Evolutionary conservation across 139 green algal species (phyloP), one percentile per base, ranked within the genome.

Genomic region (Tetraselmis chui): DNA sequence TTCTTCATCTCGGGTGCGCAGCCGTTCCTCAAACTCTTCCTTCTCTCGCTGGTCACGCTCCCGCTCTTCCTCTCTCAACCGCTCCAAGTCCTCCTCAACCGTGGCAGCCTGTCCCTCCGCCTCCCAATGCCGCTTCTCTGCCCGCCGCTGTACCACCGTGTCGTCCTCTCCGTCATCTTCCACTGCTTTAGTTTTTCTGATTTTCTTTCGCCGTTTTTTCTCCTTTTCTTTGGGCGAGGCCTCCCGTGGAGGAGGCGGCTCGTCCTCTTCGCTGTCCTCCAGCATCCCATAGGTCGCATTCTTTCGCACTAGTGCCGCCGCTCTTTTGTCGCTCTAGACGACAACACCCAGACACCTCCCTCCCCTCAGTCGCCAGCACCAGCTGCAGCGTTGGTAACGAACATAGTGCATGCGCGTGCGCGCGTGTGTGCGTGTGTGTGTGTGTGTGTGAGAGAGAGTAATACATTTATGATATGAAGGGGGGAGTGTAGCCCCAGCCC

Each of bases 21-120:
- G 89, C 59, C 95, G 85, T 76, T 89, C 91, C 89, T 98, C 96
- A 91, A 99, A 98, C 83, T 96, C 95, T 76, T 91, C 91, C 78
- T 94, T 96, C 87, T 96, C 94, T 29, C 32, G 81, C 84, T 89
- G 58, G 76, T 90, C 92, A 22, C 76, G 79, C 82, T 87, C 76
- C 74, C 85, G 84, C 77, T 90, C 87, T 31, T 80, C 86, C 81
- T 88, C 87, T 30, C 75, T 27, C 76, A 76, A 30, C 79, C 84
- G 79, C 67, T 81, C 83, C 29, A 82, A 82, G 58, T 58, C 59
- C 30, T 76, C 83, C 26, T 87, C 81, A 1, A 30, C 29, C 24
- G 89, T 78, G 1, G 84, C 83, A 30, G 86, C 85, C 59, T 91
- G 87, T 23, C 86, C 84, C 2, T 93, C 91, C 86, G 95, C 90